These are phyloP conservation scores for Bolboschoenoplectus hybrid DNA, from an alignment of 202 grass and related monocot genomes.

Conservation along the genomic window DNA sequence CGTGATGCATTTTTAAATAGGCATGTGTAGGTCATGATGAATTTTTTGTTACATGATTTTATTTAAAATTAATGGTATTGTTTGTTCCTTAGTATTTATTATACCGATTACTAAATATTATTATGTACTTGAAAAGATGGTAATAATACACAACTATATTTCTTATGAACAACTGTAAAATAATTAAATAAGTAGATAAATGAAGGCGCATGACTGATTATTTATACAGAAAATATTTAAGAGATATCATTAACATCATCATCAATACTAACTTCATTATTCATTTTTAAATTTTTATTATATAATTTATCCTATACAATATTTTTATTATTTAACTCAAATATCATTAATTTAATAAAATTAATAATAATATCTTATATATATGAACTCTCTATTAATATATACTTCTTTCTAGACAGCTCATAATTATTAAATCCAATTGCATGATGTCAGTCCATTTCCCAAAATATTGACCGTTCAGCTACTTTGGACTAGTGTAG, in stretches of 20 bases:
- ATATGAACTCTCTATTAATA: background rate
- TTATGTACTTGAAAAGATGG: background rate
- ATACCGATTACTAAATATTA: background rate
- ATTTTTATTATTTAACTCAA: no score
- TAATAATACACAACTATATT: background rate
- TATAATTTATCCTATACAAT: no score
- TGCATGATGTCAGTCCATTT: constrained; percentile 17
- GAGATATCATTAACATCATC: no score
- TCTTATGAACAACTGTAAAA: background rate
- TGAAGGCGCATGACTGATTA: background rate
- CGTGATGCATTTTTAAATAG: background rate
- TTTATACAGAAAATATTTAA: background rate
- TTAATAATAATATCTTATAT: background rate
- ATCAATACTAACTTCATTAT: no score
- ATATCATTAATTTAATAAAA: no score
- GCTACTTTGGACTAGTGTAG: constrained; percentile 12
- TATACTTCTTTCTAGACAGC: background rate
- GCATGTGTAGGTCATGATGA: background rate
- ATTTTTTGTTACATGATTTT: background rate
- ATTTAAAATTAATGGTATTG: background rate
- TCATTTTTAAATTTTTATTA: no score
- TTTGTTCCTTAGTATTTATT: background rate
- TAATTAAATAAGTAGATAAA: background rate
- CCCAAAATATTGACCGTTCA: constrained; percentile 35
- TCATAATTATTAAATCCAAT: background rate